Evolutionary conservation across 768 basidiomycete species (phyloP).

Genomic region (Rubroboletus satanas): DNA sequence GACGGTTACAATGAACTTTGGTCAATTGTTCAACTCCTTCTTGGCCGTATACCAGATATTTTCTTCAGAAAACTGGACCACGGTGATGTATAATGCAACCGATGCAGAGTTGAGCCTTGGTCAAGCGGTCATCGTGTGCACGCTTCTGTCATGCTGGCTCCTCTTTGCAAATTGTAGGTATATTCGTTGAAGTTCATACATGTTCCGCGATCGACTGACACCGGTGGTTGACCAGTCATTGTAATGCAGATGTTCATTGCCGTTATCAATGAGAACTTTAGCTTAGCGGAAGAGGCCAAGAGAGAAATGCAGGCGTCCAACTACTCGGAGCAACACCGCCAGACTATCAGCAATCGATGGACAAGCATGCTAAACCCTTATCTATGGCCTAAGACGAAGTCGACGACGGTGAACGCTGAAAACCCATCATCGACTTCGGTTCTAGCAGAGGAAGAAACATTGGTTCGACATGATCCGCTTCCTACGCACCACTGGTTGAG

Average conservation of each 20-base stretch:
- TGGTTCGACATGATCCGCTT: slow-evolving; percentile 57
- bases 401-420: slow-evolving; percentile 67
- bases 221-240: slow-evolving; percentile 55
- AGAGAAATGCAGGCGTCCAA: slow-evolving; percentile 72
- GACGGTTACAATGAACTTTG: slow-evolving; percentile 63
- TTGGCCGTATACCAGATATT: slow-evolving; percentile 85
- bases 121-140: slow-evolving; percentile 64
- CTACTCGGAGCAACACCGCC: slow-evolving; percentile 59
- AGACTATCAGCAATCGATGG: slow-evolving; percentile 53
- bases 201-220: background rate
- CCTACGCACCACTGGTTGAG: slow-evolving; percentile 31
- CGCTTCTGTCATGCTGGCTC: slow-evolving; percentile 82
- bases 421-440: slow-evolving; percentile 69
- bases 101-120: slow-evolving; percentile 57
- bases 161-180: slow-evolving; percentile 85
- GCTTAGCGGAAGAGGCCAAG: slow-evolving; percentile 88
- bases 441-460: slow-evolving; percentile 72
- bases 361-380: slow-evolving; percentile 80
- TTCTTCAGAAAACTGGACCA: slow-evolving; percentile 94
- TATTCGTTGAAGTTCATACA: background rate
- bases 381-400: slow-evolving; percentile 71
- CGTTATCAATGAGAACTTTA: slow-evolving; percentile 94
- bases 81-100: slow-evolving; percentile 60
- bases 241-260: slow-evolving; percentile 95
- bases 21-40: slow-evolving; percentile 80